Base-by-base conservation (phyloP, 2,329 filamentous ascomycete species). In the Xylaria arbuscula region DNA sequence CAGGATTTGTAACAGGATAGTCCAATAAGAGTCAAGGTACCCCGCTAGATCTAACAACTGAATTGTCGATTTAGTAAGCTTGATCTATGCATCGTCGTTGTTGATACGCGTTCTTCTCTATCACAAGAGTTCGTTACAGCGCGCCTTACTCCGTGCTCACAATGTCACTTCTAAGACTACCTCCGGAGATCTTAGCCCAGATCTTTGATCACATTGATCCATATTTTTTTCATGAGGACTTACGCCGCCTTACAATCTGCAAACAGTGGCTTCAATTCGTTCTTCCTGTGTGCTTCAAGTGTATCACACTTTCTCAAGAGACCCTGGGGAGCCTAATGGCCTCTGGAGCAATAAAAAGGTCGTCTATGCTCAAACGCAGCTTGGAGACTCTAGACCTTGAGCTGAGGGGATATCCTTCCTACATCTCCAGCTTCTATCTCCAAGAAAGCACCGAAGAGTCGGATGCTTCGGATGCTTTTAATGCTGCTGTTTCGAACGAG, bases 231-330 rank as follows among this genome's bases (percentile, higher is more conserved):
- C 38, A 17, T 42, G 38, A 42, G 38, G 38, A 42, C 13, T 15
- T 42, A 42, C 13, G 38, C 38, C 38, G 38, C 11, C 38, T 42
- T 15, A 42, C 38, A 42, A 17, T 68, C 40, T 64, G 66, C 51
- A 68, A 62, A 61, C 48, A 50, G 13, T 68, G 66, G 66, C 54
- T 65, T 4, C 40, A 53, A 28, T 68, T 65, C 47, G 66, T 62
- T 19, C 40, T 64, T 38, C 55, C 62, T 32, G 38, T 17, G 13
- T 42, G 38, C 3, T 15, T 42, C 38, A 42, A 42, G 38, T 15
- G 38, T 17, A 15, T 42, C 17, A 51, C 40, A 47, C 19, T 65
- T n/a, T 56, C 56, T 11, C 62, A 15, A 62, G 19, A 58, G 13
- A 47, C 19, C 3, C 51, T 68, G 22, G 57, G 62, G 24, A 45